Evolutionary conservation across 805 yeast genomes (phyloP), one percentile per base, ranked within the genome.

Genomic region (Candida andamanensis): DNA sequence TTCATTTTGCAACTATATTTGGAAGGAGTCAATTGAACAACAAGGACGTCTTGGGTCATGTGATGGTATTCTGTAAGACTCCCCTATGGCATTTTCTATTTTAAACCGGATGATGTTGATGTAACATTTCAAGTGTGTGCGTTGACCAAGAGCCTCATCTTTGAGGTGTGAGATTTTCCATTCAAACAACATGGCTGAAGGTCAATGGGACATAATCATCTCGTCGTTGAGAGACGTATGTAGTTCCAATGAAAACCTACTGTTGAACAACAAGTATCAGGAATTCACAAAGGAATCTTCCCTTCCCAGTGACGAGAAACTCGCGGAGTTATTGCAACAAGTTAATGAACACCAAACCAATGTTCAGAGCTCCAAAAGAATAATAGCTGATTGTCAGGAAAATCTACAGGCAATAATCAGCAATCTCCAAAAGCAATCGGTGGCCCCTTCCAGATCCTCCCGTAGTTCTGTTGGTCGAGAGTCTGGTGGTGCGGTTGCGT

Each of bases 211-310:
- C 44, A 69, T 72, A 18, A 78, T 78, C 5, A 60, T 77, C 3
- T 68, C 85, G 5, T 76, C 82, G 1, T 57, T 81, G 13, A 87
- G 80, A 49, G 87, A 80, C 44, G 67, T 79, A 8, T 76, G 76
- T 52, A 79, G 74, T 40, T 65, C 76, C 17, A 78, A 78, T 45
- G 84, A 76, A 43, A 62, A 70, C 10, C 50, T 63, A 4, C 52
- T 71, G 2, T 72, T 80, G 35, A 80, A 78, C 39, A 49, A 54
- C 26, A 40, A 51, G n/a, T 51, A 55, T 39, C 43, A 42, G 6
- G 35, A 26, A 13, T 15, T 20, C 10, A 12, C 15, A 5, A 24
- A 30, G 9, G 52, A 50, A 1, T 56, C 48, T 24, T 46, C 59
- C 11, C 49, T 50, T n/a, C 54, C 50, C 12, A 32, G 59, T 39